Conservation (phyloP, 1,139 yeast species). For the Taphrina betulina region DNA sequence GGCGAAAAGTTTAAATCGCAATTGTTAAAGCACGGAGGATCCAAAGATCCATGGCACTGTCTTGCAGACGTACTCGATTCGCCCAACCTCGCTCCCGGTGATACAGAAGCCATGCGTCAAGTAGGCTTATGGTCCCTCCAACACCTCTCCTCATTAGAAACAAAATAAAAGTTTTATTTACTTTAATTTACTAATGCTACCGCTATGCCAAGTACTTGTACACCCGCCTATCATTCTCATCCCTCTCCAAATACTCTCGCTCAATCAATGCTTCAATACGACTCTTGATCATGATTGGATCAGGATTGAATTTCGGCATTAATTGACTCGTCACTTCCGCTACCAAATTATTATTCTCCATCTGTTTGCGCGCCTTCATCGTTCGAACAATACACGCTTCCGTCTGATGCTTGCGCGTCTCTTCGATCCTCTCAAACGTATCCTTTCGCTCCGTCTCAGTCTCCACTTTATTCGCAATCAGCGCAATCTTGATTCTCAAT, state of each 20-base stretch:
- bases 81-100: conserved; percentile 50
- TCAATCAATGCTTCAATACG: conserved; percentile 80
- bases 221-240: conserved; percentile 57
- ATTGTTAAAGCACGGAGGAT: conserved; percentile 90
- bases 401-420: conserved; percentile 58
- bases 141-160: too few relatives aligned
- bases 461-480: conserved; percentile 56
- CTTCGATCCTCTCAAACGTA: conserved; percentile 49
- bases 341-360: conserved; percentile 64
- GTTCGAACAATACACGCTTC: conserved; percentile 89
- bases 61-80: conserved; percentile 67
- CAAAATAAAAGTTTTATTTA: too few relatives aligned
- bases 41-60: conserved; percentile 84
- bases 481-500: conserved; percentile 71
- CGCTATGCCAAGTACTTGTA: conserved; percentile 71
- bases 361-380: conserved; percentile 70
- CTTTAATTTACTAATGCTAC: too few relatives aligned
- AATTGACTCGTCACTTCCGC: conserved; percentile 66
- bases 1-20: conserved; percentile 73
- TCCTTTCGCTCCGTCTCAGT: conserved; percentile 48
- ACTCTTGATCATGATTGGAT: conserved; percentile 65
- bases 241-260: conserved; percentile 77
- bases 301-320: conserved; percentile 65
- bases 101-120: conserved; percentile 67
- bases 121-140: conserved; percentile 47